These are phyloP conservation scores for Vitis hybrid DNA, from an alignment of 177 flowering plant genomes.

Conservation along the genomic window DNA sequence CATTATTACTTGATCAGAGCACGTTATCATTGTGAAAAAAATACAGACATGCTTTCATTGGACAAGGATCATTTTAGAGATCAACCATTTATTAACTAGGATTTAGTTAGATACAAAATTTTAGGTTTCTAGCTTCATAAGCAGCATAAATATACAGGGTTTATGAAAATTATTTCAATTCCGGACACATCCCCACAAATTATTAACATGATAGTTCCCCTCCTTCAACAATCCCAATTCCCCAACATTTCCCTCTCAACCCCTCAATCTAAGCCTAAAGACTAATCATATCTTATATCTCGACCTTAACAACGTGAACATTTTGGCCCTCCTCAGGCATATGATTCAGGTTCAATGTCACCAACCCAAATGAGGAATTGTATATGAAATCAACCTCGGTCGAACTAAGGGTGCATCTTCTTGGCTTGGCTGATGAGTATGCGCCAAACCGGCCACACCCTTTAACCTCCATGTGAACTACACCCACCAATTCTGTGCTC, in stretches of 20 bases:
- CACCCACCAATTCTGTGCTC: slow-evolving; percentile 38
- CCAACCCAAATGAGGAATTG: slow-evolving; percentile 52
- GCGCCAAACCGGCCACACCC: slow-evolving; percentile 78
- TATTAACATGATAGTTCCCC: not conserved
- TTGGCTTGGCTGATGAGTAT: slow-evolving; percentile 66
- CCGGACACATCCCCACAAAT: too few species aligned
- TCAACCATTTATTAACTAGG: too few species aligned
- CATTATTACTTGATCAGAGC: too few species aligned
- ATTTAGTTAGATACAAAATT: too few species aligned
- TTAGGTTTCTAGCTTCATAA: too few species aligned
- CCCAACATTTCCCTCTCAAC: not conserved
- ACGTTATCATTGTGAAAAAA: too few species aligned
- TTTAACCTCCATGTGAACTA: slow-evolving; percentile 51
- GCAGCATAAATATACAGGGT: too few species aligned
- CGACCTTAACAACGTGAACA: slow-evolving; percentile 42
- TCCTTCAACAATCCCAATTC: not conserved
- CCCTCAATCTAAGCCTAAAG: not conserved
- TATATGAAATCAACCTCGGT: slow-evolving; percentile 42
- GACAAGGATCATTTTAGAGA: too few species aligned
- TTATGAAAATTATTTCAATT: too few species aligned
- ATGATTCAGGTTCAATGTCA: slow-evolving; percentile 40
- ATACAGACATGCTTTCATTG: too few species aligned
- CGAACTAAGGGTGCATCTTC: slow-evolving; percentile 46
- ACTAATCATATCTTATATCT: slow-evolving; percentile 23
- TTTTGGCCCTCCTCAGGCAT: slow-evolving; percentile 47